These are phyloP conservation scores for Glycine soja DNA, from an alignment of 306 rosid genomes.

Conservation along the genomic window DNA sequence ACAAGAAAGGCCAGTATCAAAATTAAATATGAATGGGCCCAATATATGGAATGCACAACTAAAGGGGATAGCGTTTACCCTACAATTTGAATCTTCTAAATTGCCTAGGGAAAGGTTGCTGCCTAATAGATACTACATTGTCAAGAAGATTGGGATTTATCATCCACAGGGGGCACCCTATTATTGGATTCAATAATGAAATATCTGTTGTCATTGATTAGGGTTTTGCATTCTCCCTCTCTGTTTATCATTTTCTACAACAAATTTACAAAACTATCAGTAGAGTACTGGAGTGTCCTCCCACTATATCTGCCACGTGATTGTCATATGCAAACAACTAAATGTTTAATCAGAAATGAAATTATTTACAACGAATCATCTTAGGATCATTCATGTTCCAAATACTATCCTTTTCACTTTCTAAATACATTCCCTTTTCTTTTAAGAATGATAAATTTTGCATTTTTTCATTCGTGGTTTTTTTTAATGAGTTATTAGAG, in stretches of 20 bases:
- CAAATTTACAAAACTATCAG: slow-evolving; percentile 17
- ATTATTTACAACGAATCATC: neutral
- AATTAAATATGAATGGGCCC: slow-evolving; percentile 49
- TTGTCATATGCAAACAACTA: neutral
- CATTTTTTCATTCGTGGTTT: neutral
- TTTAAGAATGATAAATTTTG: slow-evolving; percentile 1
- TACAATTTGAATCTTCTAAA: slow-evolving; percentile 42
- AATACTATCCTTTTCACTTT: neutral
- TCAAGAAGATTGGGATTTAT: slow-evolving; percentile 50
- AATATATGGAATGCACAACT: slow-evolving; percentile 25
- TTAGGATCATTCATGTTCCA: neutral
- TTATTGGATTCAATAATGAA: slow-evolving; percentile 51
- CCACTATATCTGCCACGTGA: slow-evolving; percentile 15
- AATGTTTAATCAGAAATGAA: neutral
- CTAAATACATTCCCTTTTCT: neutral
- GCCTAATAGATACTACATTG: slow-evolving; percentile 32
- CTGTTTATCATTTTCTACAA: neutral
- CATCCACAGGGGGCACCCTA: slow-evolving; percentile 38
- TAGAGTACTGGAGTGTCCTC: neutral
- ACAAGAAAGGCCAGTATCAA: slow-evolving; percentile 45
- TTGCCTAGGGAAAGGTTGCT: slow-evolving; percentile 37
- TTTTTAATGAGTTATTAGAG: neutral
- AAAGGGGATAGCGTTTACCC: slow-evolving; percentile 38
- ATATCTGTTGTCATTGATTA: slow-evolving; percentile 24
- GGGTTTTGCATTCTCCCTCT: neutral